Evolutionary conservation across 148 eudicot genomes (phyloP).

Genomic region (Silene conica): DNA sequence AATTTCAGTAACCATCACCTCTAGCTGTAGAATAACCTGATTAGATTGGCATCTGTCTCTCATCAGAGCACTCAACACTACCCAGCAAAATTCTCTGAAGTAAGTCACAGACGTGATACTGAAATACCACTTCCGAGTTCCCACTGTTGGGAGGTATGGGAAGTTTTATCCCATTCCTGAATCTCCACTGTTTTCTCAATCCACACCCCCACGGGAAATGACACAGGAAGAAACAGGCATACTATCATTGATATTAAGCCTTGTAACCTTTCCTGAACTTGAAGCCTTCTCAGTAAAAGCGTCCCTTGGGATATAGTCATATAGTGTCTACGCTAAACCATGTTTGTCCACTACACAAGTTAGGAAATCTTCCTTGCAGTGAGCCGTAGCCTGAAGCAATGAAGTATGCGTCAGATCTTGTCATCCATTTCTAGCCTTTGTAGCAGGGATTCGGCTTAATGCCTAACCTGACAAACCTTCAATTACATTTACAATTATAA

Average conservation of each 20-base stretch:
- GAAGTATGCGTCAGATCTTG: too few species aligned
- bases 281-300: neutral
- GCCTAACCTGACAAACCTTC: too few species aligned
- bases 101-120: neutral
- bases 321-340: neutral
- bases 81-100: neutral
- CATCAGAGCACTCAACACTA: neutral
- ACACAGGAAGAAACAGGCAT: neutral
- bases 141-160: too few species aligned
- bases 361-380: too few species aligned
- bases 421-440: too few species aligned
- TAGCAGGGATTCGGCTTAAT: too few species aligned
- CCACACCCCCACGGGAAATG: neutral
- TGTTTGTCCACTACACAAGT: neutral
- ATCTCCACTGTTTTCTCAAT: neutral
- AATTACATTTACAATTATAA: too few species aligned
- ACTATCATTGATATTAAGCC: neutral
- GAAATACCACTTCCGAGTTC: neutral
- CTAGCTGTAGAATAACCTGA: neutral
- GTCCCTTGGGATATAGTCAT: neutral
- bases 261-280: neutral
- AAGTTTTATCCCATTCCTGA: neutral
- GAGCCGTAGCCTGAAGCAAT: too few species aligned
- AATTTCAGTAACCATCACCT: neutral
- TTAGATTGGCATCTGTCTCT: neutral